These are phyloP conservation scores for Coemansia sp. DNA, from an alignment of 192 early-diverging fungal species.

Conservation along the genomic window DNA sequence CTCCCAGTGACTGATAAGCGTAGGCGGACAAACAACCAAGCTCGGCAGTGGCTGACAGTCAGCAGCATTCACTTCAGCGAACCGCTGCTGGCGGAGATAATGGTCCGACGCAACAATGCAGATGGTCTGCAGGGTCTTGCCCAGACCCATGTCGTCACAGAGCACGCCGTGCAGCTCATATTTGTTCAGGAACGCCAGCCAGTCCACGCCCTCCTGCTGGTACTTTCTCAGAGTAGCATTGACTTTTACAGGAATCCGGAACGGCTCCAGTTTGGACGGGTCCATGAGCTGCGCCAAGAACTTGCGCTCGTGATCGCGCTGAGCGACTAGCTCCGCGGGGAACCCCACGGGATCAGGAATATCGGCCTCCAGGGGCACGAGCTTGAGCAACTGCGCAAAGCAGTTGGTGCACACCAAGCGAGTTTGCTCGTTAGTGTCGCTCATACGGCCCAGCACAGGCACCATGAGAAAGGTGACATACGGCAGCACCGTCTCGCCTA, in stretches of 20 bases:
- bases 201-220: slow-evolving; percentile 98
- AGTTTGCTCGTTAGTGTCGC: slow-evolving; percentile 88
- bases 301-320: slow-evolving; percentile 87
- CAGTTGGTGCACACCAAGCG: slow-evolving; percentile 90
- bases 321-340: slow-evolving; percentile 72
- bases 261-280: slow-evolving; percentile 84
- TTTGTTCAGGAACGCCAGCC: slow-evolving; percentile 96
- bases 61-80: slow-evolving; percentile 59
- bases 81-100: slow-evolving; percentile 66
- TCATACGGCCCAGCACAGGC: slow-evolving; percentile 96
- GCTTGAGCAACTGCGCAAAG: slow-evolving; percentile 94
- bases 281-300: slow-evolving; percentile 96
- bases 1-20: slow-evolving; percentile 95
- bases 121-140: slow-evolving; percentile 97
- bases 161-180: slow-evolving; percentile 98
- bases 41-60: slow-evolving; percentile 78
- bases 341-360: slow-evolving; percentile 94
- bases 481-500: slow-evolving; percentile 85
- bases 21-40: slow-evolving; percentile 95
- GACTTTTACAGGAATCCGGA: slow-evolving; percentile 85
- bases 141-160: slow-evolving; percentile 99
- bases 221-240: slow-evolving; percentile 93
- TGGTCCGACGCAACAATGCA: slow-evolving; percentile 94
- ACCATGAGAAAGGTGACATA: slow-evolving; percentile 98
- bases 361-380: slow-evolving; percentile 94